phyloP scores from a whole-genome alignment of 805 yeast genomes.

The Clavispora fructus region DNA sequence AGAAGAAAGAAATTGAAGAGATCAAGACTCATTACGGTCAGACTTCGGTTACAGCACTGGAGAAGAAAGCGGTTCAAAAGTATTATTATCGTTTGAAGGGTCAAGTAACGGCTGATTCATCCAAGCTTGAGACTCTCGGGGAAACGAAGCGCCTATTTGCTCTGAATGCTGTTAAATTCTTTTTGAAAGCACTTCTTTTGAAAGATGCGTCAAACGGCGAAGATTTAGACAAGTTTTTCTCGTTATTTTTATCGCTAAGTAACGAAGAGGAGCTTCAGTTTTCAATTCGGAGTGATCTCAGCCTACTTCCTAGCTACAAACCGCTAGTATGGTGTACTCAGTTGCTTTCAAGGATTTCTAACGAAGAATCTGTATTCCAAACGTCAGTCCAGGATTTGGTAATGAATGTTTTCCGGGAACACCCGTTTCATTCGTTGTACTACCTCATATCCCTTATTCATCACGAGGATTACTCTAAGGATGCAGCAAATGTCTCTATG shows the following conservation, averaged over 20 bases:
- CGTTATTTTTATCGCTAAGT: constrained; percentile 73
- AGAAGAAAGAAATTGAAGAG: constrained; percentile 44
- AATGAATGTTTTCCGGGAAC: constrained; percentile 41
- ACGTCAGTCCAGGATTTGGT: constrained; percentile 44
- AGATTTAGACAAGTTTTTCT: constrained; percentile 71
- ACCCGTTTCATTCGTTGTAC: constrained; percentile 74
- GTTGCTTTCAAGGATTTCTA: constrained; percentile 61
- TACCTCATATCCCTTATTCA: constrained; percentile 52
- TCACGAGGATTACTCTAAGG: constrained; percentile 31
- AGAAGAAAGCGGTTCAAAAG: constrained; percentile 47
- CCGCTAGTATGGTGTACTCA: constrained; percentile 82
- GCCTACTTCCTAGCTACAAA: constrained; percentile 49
- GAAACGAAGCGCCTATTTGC: constrained; percentile 40
- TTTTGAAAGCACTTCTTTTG: constrained; percentile 48
- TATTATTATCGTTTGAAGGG: constrained; percentile 45
- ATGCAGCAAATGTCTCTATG: constrained; percentile 28
- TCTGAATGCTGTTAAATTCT: constrained; percentile 52
- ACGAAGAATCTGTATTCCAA: constrained; percentile 52
- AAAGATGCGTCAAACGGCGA: constrained; percentile 39
- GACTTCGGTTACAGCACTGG: constrained; percentile 36
- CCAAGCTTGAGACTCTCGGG: constrained; percentile 37
- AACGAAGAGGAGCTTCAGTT: constrained; percentile 39
- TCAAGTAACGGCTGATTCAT: constrained; percentile 46
- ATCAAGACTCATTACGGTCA: constrained; percentile 41
- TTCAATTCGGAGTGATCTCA: constrained; percentile 33